These are phyloP conservation scores for Hanseniaspora lindneri DNA, from an alignment of 805 yeast species.

Conservation along the genomic window DNA sequence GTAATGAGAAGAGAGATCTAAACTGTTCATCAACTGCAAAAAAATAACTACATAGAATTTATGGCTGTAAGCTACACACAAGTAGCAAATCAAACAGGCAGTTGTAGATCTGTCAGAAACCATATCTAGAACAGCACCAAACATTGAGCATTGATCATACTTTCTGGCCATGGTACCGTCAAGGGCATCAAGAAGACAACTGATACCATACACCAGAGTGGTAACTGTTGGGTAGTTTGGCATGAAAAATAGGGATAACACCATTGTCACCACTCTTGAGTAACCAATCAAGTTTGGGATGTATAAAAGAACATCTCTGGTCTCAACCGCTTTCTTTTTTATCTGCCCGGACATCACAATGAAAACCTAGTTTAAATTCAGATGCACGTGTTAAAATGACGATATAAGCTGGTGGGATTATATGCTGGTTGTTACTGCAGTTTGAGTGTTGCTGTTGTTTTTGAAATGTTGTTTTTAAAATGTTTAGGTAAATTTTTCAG, in stretches of 20 bases:
- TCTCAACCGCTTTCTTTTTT: slow-evolving; percentile 26
- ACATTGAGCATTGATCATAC: slow-evolving; percentile 75
- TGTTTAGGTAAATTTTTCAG: background rate
- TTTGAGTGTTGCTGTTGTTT: background rate
- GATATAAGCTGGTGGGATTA: no score
- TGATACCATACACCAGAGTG: slow-evolving; percentile 63
- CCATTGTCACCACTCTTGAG: slow-evolving; percentile 66
- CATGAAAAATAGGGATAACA: slow-evolving; percentile 74
- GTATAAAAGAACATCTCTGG: slow-evolving; percentile 53
- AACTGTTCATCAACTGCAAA: slow-evolving; percentile 74
- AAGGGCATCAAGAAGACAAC: slow-evolving; percentile 87
- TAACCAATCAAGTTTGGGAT: slow-evolving; percentile 91
- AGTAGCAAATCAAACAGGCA: slow-evolving; percentile 75
- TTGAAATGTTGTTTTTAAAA: background rate
- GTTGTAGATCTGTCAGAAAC: slow-evolving; percentile 97
- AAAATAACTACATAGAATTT: slow-evolving; percentile 29
- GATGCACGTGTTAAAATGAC: no score
- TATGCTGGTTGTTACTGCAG: background rate
- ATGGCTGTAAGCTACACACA: slow-evolving; percentile 66
- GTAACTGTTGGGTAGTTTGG: slow-evolving; percentile 70
- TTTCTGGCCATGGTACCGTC: slow-evolving; percentile 93
- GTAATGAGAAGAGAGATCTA: slow-evolving; percentile 87
- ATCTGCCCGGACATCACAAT: background rate
- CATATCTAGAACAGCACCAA: slow-evolving; percentile 97
- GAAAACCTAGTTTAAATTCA: no score